A percentile compares a stretch with the other conserved stretches of the same genome.
Evolutionary conservation across 352 stramenopile genomes (phyloP).

Genomic region (Globisporangium irregulare): DNA sequence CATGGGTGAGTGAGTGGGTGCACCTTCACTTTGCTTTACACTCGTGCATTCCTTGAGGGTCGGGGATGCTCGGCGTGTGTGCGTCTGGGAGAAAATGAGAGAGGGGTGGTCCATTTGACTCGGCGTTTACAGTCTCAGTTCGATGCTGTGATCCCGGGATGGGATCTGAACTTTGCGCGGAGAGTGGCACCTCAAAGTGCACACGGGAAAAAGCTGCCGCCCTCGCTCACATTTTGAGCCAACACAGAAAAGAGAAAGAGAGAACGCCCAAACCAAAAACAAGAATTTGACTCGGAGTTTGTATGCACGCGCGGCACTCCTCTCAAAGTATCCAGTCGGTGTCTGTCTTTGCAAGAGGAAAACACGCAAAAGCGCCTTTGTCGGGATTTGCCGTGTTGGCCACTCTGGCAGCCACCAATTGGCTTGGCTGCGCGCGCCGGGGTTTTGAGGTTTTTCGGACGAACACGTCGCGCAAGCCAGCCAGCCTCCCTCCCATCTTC

Average conservation of each 20-base stretch:
- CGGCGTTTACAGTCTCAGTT: no score
- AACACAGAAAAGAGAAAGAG: not conserved
- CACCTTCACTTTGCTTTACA: not conserved
- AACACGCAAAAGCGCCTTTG: conserved; percentile 7
- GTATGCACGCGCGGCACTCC: not conserved
- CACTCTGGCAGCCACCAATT: conserved; percentile 4
- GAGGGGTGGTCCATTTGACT: conserved; percentile 1
- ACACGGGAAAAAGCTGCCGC: not conserved
- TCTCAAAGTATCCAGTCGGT: not conserved
- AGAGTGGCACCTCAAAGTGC: not conserved
- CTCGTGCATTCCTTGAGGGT: not conserved
- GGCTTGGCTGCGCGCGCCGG: not conserved
- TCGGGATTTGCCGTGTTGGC: conserved; percentile 28
- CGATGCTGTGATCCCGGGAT: not conserved
- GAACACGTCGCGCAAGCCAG: not conserved
- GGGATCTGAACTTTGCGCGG: not conserved
- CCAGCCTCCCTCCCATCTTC: no score
- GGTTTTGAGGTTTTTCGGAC: not conserved
- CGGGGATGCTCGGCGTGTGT: not conserved
- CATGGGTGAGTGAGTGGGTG: not conserved
- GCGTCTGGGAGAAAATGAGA: not conserved
- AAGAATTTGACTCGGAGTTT: conserved; percentile 7
- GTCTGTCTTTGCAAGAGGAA: not conserved
- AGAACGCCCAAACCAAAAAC: not conserved
- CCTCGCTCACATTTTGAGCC: not conserved